Evolutionary conservation across 305 asterid species (phyloP), one percentile per base, ranked within the genome.

Genomic region (Lippia alba): DNA sequence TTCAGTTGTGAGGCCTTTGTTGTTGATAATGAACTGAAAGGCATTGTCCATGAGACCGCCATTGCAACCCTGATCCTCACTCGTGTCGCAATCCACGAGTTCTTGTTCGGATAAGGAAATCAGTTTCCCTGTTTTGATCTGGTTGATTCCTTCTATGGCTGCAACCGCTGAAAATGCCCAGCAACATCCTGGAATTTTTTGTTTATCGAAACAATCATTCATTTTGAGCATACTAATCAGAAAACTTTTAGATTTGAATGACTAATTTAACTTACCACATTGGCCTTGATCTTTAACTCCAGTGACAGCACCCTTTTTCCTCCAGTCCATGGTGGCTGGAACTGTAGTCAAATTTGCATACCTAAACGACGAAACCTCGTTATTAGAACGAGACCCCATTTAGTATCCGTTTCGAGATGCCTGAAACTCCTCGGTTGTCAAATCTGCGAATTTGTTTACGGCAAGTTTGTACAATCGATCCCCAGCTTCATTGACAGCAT

Each of bases 131-230:
- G 78, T 72, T 6, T 34, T 77, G 24, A 84, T 40, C 48, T 79
- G 79, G 54, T 72, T 69, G 49, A 81, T 71, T 51, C 89, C 85
- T 73, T 84, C 85, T 0, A 74, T 80, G 36, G 89, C 82, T 58
- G 86, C 86, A 7, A 86, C 74, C 0, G 93, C 84, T 0, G 91
- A 77, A 73, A 89, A 89, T 4, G 91, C 96, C 91, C 96, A 89
- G n/a, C 89, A 89, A 59, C 89, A 76, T 73, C 92, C 89, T 88
- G 80, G 10, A 16, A 63, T 63, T 68, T 60, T n/a, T 69, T 0
- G n/a, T 46, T 15, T 17, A 14, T 17, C 12, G 7, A 16, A 8
- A 51, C 15, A 45, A 49, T 49, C 19, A 49, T 7, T 49, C 55
- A 6, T 0, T 51, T 16, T 50, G 49, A 33, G 19, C 2, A 39